Conservation (phyloP, 2,329 filamentous ascomycete genomes). For the Neonectria coccinea region DNA sequence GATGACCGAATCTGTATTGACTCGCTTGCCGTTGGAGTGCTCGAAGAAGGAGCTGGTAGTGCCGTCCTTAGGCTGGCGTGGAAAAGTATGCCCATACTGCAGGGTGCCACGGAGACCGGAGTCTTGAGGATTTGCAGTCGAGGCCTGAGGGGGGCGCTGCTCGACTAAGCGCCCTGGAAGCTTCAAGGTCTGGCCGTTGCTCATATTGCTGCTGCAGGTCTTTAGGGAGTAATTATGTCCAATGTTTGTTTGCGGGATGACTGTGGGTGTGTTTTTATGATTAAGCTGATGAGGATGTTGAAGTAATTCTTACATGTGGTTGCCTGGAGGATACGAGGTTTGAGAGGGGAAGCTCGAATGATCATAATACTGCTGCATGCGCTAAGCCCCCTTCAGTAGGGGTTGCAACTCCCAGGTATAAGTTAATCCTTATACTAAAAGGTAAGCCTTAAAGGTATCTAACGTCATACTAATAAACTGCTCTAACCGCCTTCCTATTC, state of each 20-base stretch:
- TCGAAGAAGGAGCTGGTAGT: constrained; percentile 45
- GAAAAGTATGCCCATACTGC: neutral
- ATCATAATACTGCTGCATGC: neutral
- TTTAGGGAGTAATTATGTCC: neutral
- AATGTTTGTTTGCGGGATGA: neutral
- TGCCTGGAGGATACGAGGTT: neutral
- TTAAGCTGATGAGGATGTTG: neutral
- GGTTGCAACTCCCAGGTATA: too few relatives aligned
- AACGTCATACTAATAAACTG: too few relatives aligned
- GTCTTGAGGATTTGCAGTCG: neutral
- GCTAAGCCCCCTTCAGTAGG: too few relatives aligned
- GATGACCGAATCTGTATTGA: constrained; percentile 59
- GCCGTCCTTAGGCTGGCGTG: neutral
- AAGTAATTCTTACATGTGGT: neutral
- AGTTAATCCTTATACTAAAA: too few relatives aligned
- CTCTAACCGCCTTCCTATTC: too few relatives aligned
- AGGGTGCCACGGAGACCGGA: neutral
- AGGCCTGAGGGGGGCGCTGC: neutral
- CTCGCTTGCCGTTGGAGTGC: constrained; percentile 55
- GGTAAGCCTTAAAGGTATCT: too few relatives aligned
- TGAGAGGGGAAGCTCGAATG: constrained; percentile 3
- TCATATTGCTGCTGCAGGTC: neutral
- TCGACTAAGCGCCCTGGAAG: neutral
- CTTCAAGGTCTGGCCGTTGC: neutral
- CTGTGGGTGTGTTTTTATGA: neutral